These are phyloP conservation scores for Colletotrichum musae DNA, from an alignment of 2,329 filamentous ascomycete species.

Conservation along the genomic window DNA sequence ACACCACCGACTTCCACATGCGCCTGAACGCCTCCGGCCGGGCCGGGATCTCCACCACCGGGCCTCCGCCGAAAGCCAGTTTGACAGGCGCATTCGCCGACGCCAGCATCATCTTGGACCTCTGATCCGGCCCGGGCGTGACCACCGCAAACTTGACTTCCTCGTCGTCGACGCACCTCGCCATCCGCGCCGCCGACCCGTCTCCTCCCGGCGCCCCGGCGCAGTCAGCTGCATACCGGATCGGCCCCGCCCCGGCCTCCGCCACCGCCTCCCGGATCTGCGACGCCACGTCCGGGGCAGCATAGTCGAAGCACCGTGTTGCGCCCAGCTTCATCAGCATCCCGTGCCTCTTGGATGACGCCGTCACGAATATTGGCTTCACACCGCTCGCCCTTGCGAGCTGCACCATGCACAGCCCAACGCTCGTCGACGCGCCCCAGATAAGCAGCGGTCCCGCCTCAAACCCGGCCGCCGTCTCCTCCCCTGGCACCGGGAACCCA, in stretches of 20 bases:
- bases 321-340: constrained; percentile 51
- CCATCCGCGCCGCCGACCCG: constrained; percentile 14
- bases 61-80: neutral
- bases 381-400: constrained; percentile 50
- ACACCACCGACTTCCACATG: constrained; percentile 20
- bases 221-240: constrained; percentile 33
- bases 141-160: neutral
- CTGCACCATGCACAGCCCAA: constrained; percentile 53
- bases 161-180: constrained; percentile 11
- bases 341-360: constrained; percentile 49
- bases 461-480: constrained; percentile 12
- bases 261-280: constrained; percentile 21
- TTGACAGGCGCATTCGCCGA: constrained; percentile 7
- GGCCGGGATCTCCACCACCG: constrained; percentile 1
- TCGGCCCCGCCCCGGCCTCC: constrained; percentile 15
- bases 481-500: constrained; percentile 31
- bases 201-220: neutral
- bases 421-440: constrained; percentile 55
- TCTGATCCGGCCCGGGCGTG: neutral
- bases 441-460: constrained; percentile 48
- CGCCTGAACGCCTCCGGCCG: constrained; percentile 6
- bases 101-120: constrained; percentile 15
- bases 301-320: constrained; percentile 53
- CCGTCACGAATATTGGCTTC: constrained; percentile 51
- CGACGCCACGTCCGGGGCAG: neutral